Conservation (phyloP, 2,329 filamentous ascomycete species). For the Aspergillus persii region DNA sequence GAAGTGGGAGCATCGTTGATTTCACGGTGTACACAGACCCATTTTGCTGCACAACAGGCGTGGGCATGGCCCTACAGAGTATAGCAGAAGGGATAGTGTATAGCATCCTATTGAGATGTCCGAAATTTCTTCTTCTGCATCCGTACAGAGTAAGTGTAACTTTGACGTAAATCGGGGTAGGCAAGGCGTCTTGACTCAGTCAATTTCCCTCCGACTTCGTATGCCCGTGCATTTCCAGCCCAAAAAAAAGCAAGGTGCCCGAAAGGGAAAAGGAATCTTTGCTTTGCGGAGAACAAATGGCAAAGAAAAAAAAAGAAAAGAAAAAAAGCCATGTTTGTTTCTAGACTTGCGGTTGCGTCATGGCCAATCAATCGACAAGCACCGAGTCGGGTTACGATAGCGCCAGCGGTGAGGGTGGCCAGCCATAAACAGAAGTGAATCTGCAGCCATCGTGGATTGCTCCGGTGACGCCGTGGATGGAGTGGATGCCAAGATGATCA, state of each 20-base stretch:
- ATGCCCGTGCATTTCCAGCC: background rate
- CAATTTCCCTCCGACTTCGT: background rate
- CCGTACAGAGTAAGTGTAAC: background rate
- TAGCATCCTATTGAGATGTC: background rate
- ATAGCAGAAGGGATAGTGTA: background rate
- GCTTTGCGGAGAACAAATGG: background rate
- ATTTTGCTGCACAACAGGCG: no score
- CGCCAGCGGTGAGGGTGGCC: conserved; percentile 10
- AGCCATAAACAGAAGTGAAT: conserved; percentile 11
- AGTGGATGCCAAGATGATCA: conserved; percentile 9
- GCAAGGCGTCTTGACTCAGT: background rate
- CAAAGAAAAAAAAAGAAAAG: background rate
- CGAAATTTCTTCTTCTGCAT: background rate
- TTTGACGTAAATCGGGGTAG: background rate
- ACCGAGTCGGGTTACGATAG: conserved; percentile 7
- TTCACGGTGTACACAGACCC: background rate
- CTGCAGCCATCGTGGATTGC: conserved; percentile 1
- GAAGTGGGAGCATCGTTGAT: background rate
- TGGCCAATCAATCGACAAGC: background rate
- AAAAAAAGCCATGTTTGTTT: background rate
- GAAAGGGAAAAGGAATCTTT: background rate
- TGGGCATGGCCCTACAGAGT: no score
- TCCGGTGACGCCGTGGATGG: background rate
- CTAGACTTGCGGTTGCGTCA: background rate
- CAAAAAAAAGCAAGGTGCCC: background rate